Base-by-base conservation (phyloP, 257 asterid genomes). In the Solanum sejunctum region DNA sequence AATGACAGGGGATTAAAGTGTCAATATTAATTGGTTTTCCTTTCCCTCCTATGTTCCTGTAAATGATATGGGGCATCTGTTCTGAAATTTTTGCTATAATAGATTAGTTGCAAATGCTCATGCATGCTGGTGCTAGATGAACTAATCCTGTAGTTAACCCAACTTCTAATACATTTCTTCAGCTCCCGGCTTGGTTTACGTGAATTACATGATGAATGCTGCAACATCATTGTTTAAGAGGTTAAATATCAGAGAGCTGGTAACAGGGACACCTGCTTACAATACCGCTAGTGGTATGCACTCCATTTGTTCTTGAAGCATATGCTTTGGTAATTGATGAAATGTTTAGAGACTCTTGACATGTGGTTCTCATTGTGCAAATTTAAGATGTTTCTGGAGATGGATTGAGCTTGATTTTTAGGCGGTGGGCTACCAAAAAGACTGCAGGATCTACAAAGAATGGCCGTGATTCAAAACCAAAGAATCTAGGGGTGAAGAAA, bases 361-460 rank as follows among this genome's bases (percentile, higher is more conserved):
- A 0, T 61, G 45, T 39, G 20, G 20, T 23, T 83, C 9, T 64
- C 18, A 15, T 54, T 71, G 56, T 82, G 10, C 41, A 73, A 77
- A 49, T 10, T 84, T 11, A 64, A 93, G 98, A 92, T 86, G 95
- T 86, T 72, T 93, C 98, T 73, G 93, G 95, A 81, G 98, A 88
- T 57, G 98, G 99, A 70, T 86, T 94, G 82, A 92, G 95, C 92
- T 88, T 96, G 89, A 88, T 93, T 45, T 89, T 96, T 89, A 89
- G 93, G 88, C 92, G 99, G 45, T 96, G 98, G 99, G 98, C 99
- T 69, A 91, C 97, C 86, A 96, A 96, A 66, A 96, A 94, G 88
- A 91, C 97, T 23, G 98, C 97, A 45, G 98, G 99, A 63, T 96
- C 99, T 77, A 92, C 99, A 28, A 96, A 94, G 91, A 94, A 96